Evolutionary conservation across 768 basidiomycete species (phyloP).

Genomic region (Naganishia friedmannii): DNA sequence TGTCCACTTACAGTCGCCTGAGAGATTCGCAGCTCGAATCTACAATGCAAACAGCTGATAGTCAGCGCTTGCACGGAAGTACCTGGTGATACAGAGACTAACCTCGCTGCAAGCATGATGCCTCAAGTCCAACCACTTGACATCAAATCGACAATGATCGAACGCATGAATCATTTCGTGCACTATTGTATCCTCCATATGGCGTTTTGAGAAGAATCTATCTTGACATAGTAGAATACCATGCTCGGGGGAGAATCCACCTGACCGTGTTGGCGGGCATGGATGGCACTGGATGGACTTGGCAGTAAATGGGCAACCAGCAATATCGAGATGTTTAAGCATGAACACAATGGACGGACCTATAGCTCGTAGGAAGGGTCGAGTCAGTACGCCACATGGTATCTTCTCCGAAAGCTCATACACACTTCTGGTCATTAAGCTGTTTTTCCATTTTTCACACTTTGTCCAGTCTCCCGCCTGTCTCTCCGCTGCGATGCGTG

Average conservation of each 20-base stretch:
- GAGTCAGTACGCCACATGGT: neutral
- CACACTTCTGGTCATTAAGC: constrained; percentile 69
- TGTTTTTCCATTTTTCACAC: constrained; percentile 70
- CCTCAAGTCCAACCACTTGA: constrained; percentile 82
- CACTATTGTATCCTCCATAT: constrained; percentile 88
- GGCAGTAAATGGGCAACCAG: constrained; percentile 68
- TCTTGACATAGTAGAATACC: constrained; percentile 83
- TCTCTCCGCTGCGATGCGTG: constrained; percentile 49
- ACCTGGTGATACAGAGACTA: constrained; percentile 39
- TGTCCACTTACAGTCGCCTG: constrained; percentile 84
- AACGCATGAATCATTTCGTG: constrained; percentile 95
- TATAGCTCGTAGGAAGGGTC: constrained; percentile 44
- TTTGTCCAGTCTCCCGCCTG: constrained; percentile 53
- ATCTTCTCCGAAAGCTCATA: constrained; percentile 31
- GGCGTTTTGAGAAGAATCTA: constrained; percentile 71
- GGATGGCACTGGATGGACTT: constrained; percentile 78
- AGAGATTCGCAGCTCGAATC: constrained; percentile 92
- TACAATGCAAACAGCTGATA: constrained; percentile 47
- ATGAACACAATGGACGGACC: constrained; percentile 87
- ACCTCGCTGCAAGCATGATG: constrained; percentile 99
- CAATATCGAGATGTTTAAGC: constrained; percentile 78
- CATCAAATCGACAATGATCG: constrained; percentile 90
- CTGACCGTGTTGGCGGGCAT: constrained; percentile 69
- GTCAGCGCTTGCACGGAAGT: neutral
- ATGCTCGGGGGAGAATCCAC: constrained; percentile 75